Conservation (phyloP, 2,329 filamentous ascomycete genomes). For the Fusarium longipes region DNA sequence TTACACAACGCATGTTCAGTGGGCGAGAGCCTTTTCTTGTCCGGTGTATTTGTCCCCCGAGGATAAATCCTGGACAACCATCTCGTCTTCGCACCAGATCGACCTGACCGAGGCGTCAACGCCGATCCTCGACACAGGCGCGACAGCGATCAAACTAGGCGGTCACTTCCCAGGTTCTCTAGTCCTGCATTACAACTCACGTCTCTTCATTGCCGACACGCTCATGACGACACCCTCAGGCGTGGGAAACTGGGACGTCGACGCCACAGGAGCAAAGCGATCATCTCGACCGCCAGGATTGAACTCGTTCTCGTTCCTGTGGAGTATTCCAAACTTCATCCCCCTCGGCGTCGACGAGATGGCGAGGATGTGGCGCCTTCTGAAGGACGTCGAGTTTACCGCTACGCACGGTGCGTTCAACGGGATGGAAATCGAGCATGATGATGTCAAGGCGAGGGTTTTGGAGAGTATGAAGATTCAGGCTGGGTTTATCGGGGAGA, state of each 20-base stretch:
- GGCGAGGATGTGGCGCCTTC: slow-evolving; percentile 74
- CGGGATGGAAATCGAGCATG: slow-evolving; percentile 69
- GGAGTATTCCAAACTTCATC: slow-evolving; percentile 81
- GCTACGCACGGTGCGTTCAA: slow-evolving; percentile 76
- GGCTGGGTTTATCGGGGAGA: slow-evolving; percentile 60
- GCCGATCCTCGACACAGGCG: slow-evolving; percentile 58
- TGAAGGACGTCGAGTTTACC: slow-evolving; percentile 71
- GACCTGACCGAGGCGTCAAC: slow-evolving; percentile 59
- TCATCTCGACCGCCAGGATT: slow-evolving; percentile 54
- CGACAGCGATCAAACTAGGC: slow-evolving; percentile 75
- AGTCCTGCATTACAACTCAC: slow-evolving; percentile 70
- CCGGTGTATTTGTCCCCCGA: slow-evolving; percentile 75
- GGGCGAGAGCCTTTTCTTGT: slow-evolving; percentile 75
- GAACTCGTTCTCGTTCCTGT: slow-evolving; percentile 77
- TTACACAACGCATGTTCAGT: slow-evolving; percentile 80
- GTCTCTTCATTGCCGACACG: slow-evolving; percentile 81
- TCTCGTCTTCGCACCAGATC: slow-evolving; percentile 56
- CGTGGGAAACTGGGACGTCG: slow-evolving; percentile 57
- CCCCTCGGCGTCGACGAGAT: slow-evolving; percentile 74
- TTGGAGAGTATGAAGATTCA: slow-evolving; percentile 84
- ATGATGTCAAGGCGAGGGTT: slow-evolving; percentile 70
- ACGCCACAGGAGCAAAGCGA: slow-evolving; percentile 53
- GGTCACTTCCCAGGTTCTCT: slow-evolving; percentile 84
- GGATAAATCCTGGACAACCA: slow-evolving; percentile 73
- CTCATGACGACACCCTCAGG: slow-evolving; percentile 75